These are phyloP conservation scores for Malassezia dermatis DNA, from an alignment of 1,284 basidiomycete species.

Conservation along the genomic window DNA sequence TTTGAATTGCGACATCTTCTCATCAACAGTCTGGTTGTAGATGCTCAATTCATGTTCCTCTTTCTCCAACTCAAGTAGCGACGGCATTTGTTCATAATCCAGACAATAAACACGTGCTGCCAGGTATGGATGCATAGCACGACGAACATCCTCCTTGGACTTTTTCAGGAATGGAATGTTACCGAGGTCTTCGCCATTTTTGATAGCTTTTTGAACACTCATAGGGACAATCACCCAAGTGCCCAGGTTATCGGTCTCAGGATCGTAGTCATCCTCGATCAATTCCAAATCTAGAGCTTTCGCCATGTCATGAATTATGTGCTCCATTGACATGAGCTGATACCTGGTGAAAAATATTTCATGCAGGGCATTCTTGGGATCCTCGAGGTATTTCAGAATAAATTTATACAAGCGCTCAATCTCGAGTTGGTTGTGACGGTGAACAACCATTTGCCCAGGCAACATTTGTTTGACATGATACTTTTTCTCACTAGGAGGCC, in stretches of 20 bases:
- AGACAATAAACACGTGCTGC: slow-evolving; percentile 57
- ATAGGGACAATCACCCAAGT: slow-evolving; percentile 29
- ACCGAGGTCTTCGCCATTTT: slow-evolving; percentile 7
- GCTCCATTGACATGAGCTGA: slow-evolving; percentile 7
- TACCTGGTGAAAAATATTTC: slow-evolving; percentile 30
- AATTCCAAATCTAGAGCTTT: neutral
- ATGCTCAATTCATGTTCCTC: neutral
- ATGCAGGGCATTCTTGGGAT: slow-evolving; percentile 22
- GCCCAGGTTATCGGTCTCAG: slow-evolving; percentile 26
- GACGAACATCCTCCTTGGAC: slow-evolving; percentile 59
- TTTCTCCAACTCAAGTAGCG: neutral
- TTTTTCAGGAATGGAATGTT: slow-evolving; percentile 44
- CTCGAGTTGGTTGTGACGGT: neutral
- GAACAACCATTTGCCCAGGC: slow-evolving; percentile 11
- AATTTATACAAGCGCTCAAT: slow-evolving; percentile 8
- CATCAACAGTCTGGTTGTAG: slow-evolving; percentile 51
- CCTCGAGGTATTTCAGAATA: slow-evolving; percentile 12
- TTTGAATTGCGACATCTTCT: slow-evolving; percentile 90
- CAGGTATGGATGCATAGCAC: slow-evolving; percentile 77
- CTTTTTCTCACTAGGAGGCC: slow-evolving; percentile 6
- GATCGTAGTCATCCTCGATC: slow-evolving; percentile 35
- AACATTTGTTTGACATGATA: slow-evolving; percentile 5
- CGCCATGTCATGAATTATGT: neutral
- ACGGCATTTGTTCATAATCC: slow-evolving; percentile 19
- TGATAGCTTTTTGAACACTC: slow-evolving; percentile 6